Conservation (phyloP, 495 filamentous ascomycete species). For the Zalerion maritima region DNA sequence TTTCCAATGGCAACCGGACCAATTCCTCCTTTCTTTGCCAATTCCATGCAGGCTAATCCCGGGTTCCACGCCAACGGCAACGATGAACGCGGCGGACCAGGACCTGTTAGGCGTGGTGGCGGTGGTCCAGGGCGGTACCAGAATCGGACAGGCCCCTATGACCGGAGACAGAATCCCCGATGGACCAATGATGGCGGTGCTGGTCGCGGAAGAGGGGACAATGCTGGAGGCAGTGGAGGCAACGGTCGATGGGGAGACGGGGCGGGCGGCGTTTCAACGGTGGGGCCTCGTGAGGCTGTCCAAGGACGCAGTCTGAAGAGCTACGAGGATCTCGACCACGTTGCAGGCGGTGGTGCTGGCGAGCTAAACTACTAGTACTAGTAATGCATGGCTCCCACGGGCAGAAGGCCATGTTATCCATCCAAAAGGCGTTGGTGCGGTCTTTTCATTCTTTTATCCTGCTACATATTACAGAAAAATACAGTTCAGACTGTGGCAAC, state of each 20-base stretch:
- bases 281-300: constrained; percentile 72
- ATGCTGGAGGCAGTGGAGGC: constrained; percentile 33
- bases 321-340: constrained; percentile 92
- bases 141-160: constrained; percentile 33
- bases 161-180: constrained; percentile 31
- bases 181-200: constrained; percentile 24
- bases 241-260: constrained; percentile 49
- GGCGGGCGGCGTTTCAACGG: constrained; percentile 47
- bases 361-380: constrained; percentile 54
- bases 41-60: constrained; percentile 25
- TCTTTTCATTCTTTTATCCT: too few species aligned
- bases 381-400: too few species aligned
- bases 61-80: constrained; percentile 29
- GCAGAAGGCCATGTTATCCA: too few species aligned
- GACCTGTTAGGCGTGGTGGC: constrained; percentile 33
- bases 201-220: constrained; percentile 25
- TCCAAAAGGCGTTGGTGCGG: too few species aligned
- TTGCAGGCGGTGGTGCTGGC: constrained; percentile 39
- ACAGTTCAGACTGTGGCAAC: too few species aligned
- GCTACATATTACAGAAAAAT: too few species aligned
- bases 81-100: constrained; percentile 32
- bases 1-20: constrained; percentile 31
- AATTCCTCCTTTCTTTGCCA: constrained; percentile 41
- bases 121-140: constrained; percentile 25
- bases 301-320: constrained; percentile 84